Evolutionary conservation across 2,329 filamentous ascomycete species (phyloP).

Genomic region (Paraphoma sp.): DNA sequence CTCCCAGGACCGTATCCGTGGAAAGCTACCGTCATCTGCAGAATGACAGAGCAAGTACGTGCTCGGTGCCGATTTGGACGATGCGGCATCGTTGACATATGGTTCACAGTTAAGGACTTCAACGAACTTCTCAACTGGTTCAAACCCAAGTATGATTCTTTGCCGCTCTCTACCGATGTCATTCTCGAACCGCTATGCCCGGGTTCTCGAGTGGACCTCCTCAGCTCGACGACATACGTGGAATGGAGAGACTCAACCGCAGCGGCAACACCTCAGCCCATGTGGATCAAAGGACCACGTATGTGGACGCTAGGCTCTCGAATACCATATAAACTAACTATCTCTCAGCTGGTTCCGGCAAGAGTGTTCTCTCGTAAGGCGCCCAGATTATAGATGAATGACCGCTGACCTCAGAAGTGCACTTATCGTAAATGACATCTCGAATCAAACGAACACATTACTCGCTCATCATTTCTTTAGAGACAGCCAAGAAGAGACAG

Average conservation of each 20-base stretch:
- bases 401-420: background rate
- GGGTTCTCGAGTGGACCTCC: background rate
- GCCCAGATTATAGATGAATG: background rate
- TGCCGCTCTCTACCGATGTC: background rate
- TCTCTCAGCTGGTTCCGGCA: background rate
- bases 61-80: background rate
- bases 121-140: background rate
- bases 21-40: background rate
- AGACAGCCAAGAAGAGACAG: background rate
- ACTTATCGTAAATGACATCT: background rate
- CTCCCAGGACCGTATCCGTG: background rate
- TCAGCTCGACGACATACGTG: background rate
- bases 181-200: background rate
- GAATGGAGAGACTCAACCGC: background rate
- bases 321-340: background rate
- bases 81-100: background rate
- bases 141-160: background rate
- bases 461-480: background rate
- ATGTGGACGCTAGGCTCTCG: background rate
- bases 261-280: background rate
- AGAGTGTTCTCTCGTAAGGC: background rate
- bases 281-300: background rate
- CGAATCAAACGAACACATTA: background rate
- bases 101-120: background rate
- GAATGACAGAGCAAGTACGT: background rate